These are phyloP conservation scores for Cladophialophora bantiana DNA, from an alignment of 2,329 filamentous ascomycete genomes.

Conservation along the genomic window DNA sequence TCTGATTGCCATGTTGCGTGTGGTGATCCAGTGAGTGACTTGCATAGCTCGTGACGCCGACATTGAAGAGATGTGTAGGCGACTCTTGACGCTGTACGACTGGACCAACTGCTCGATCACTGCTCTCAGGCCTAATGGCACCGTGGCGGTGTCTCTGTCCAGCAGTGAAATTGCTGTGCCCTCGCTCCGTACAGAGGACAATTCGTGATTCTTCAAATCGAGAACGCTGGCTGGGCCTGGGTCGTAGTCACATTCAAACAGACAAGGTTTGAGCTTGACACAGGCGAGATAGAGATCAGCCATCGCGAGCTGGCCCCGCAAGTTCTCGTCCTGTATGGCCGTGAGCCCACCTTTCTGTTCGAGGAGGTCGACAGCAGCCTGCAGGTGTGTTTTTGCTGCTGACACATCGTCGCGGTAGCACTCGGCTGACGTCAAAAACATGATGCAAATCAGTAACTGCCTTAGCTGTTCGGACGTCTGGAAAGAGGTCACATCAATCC, in stretches of 20 bases:
- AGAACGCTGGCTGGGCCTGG: conserved; percentile 10
- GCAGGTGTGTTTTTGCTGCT: conserved; percentile 21
- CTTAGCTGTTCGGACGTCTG: conserved; percentile 1
- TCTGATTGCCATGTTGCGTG: conserved; percentile 27
- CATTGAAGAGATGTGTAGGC: conserved; percentile 13
- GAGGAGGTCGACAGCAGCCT: conserved; percentile 20
- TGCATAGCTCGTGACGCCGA: conserved; percentile 14
- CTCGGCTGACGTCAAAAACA: conserved; percentile 24
- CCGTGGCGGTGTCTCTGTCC: neutral
- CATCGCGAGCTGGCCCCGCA: conserved; percentile 22
- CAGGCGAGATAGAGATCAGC: conserved; percentile 26
- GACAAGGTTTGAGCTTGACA: conserved; percentile 20
- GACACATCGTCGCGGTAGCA: conserved; percentile 22
- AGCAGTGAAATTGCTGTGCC: neutral
- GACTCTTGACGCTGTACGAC: conserved; percentile 11
- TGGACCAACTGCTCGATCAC: conserved; percentile 15
- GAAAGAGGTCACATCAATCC: neutral
- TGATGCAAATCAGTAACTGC: conserved; percentile 18
- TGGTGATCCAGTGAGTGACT: conserved; percentile 28
- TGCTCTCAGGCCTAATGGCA: neutral
- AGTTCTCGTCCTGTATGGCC: conserved; percentile 15
- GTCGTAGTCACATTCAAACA: conserved; percentile 11
- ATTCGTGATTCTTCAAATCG: conserved; percentile 2
- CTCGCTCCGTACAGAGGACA: neutral
- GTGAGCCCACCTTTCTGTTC: conserved; percentile 4